These are phyloP conservation scores for Mycena sp. DNA, from an alignment of 1,284 basidiomycete genomes.

Conservation along the genomic window DNA sequence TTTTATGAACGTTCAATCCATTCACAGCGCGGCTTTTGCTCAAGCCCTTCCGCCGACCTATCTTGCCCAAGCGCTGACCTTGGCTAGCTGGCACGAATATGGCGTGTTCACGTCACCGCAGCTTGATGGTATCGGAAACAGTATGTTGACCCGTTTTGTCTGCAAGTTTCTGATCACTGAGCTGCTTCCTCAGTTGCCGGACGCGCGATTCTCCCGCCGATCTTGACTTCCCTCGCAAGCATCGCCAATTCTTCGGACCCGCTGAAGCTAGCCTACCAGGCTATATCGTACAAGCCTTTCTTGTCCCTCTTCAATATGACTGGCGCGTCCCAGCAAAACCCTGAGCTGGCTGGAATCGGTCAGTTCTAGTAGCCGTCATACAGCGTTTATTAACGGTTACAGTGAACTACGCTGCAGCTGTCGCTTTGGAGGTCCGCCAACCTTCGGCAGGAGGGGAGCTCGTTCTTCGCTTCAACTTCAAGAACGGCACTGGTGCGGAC, in stretches of 20 bases:
- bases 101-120: slow-evolving; percentile 70
- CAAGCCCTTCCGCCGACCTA: slow-evolving; percentile 61
- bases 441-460: slow-evolving; percentile 55
- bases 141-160: slow-evolving; percentile 46
- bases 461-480: slow-evolving; percentile 79
- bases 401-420: slow-evolving; percentile 79
- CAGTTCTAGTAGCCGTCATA: slow-evolving; percentile 31
- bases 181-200: slow-evolving; percentile 66
- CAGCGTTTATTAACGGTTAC: slow-evolving; percentile 31
- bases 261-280: slow-evolving; percentile 70
- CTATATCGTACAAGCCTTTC: slow-evolving; percentile 86
- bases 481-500: slow-evolving; percentile 73
- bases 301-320: slow-evolving; percentile 86
- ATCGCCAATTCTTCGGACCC: slow-evolving; percentile 70
- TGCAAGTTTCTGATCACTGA: neutral
- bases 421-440: slow-evolving; percentile 77
- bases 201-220: slow-evolving; percentile 69
- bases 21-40: slow-evolving; percentile 74
- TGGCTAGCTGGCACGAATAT: slow-evolving; percentile 83
- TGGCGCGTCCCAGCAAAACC: slow-evolving; percentile 58
- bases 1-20: slow-evolving; percentile 76
- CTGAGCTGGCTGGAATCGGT: slow-evolving; percentile 73
- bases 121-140: slow-evolving; percentile 75
- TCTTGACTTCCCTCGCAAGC: slow-evolving; percentile 66
- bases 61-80: slow-evolving; percentile 65